Conservation (phyloP, 2,329 filamentous ascomycete genomes). For the Tympanopsis confertula region DNA sequence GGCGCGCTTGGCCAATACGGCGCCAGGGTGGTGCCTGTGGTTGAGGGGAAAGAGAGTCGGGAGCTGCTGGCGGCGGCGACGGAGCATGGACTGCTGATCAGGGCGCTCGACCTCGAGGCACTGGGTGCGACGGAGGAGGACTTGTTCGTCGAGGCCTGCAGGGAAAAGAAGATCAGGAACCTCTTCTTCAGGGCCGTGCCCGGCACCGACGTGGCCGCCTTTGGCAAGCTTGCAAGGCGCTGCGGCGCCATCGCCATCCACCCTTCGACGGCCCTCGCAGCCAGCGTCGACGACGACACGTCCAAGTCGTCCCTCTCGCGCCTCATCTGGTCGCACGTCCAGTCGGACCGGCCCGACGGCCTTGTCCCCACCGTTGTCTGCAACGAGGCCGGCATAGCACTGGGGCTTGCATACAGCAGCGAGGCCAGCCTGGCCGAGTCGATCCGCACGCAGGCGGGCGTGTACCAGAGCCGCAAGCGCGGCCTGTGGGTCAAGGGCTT, state of each 20-base stretch:
- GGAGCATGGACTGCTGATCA: background rate
- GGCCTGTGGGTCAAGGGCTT: slow-evolving; percentile 95
- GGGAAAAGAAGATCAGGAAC: slow-evolving; percentile 24
- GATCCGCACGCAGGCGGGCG: slow-evolving; percentile 63
- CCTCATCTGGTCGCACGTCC: slow-evolving; percentile 64
- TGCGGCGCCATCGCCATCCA: slow-evolving; percentile 60
- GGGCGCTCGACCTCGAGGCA: background rate
- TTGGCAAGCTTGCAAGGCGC: slow-evolving; percentile 34
- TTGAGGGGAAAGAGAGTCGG: slow-evolving; percentile 17
- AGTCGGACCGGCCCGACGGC: slow-evolving; percentile 71
- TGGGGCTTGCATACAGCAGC: slow-evolving; percentile 91
- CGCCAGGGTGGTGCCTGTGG: slow-evolving; percentile 39
- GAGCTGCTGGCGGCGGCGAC: slow-evolving; percentile 10
- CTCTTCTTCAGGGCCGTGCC: slow-evolving; percentile 39
- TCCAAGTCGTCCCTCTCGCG: slow-evolving; percentile 51
- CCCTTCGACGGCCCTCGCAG: slow-evolving; percentile 52
- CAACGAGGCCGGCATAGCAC: slow-evolving; percentile 71
- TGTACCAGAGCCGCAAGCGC: slow-evolving; percentile 92
- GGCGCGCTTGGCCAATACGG: slow-evolving; percentile 42
- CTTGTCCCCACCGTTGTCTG: slow-evolving; percentile 84
- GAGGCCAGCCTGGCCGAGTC: slow-evolving; percentile 82
- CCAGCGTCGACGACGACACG: slow-evolving; percentile 17
- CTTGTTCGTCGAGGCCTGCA: background rate
- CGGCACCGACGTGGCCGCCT: slow-evolving; percentile 29
- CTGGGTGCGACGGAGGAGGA: no score